phyloP scores from a whole-genome alignment of 768 basidiomycete genomes.

The Podaxis rugospora region DNA sequence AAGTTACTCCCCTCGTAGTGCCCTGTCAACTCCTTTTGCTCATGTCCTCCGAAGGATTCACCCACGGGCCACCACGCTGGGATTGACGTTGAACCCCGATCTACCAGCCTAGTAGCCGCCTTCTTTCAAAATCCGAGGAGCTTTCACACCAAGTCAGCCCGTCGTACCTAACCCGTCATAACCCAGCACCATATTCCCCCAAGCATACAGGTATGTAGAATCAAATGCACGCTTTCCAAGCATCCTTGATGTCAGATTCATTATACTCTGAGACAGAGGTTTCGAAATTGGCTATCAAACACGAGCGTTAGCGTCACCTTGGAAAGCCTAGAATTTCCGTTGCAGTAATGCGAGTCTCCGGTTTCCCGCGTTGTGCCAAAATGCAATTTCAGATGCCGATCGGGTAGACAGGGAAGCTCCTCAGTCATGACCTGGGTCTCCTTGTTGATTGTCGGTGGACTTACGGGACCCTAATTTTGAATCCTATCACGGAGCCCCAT shows the following conservation, averaged over 20 bases:
- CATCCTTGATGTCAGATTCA: not conserved
- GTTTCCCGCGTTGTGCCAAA: not conserved
- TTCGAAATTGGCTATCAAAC: not conserved
- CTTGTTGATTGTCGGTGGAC: conserved; percentile 1
- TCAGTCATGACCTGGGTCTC: not conserved
- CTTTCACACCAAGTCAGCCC: not conserved
- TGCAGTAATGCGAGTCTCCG: not conserved
- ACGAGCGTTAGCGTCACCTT: not conserved
- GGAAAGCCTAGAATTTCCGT: not conserved
- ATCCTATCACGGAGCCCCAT: conserved; percentile 11
- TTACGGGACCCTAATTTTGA: not conserved
- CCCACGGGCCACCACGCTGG: not conserved
- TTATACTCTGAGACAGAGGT: not conserved
- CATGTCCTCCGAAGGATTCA: not conserved
- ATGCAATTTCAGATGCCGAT: not conserved
- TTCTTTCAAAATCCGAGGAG: not conserved
- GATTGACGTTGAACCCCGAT: not conserved
- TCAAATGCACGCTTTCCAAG: not conserved
- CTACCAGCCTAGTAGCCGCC: not conserved
- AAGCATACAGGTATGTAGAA: not conserved
- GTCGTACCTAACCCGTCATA: not conserved
- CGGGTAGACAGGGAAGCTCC: not conserved
- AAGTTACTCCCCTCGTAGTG: not conserved
- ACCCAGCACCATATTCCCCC: not conserved
- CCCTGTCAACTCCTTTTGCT: not conserved